Percentiles rank a stretch among this genome's conserved stretches.
Conservation (phyloP, 805 yeast species). For the Cyberlindnera mississippiensis region DNA sequence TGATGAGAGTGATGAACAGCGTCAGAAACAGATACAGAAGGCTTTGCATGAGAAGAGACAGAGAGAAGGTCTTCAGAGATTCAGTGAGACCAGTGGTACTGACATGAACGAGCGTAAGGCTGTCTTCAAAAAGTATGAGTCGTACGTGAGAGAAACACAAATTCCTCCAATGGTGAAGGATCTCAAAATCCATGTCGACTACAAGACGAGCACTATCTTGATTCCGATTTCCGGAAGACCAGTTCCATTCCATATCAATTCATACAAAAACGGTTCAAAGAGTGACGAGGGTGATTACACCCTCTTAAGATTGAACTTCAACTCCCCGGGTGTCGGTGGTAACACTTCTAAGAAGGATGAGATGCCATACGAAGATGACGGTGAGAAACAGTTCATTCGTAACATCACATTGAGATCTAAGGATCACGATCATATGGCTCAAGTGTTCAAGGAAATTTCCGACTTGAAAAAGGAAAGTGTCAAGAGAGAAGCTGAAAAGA, state of each 20-base stretch:
- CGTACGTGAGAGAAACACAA: conserved; percentile 90
- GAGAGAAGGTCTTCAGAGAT: conserved; percentile 80
- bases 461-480: conserved; percentile 90
- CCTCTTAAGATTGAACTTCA: conserved; percentile 83
- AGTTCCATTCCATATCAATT: conserved; percentile 93
- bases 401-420: conserved; percentile 84
- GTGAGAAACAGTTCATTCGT: conserved; percentile 82
- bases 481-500: conserved; percentile 85
- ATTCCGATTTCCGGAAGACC: conserved; percentile 94
- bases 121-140: conserved; percentile 89
- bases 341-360: conserved; percentile 66
- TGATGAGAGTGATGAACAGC: conserved; percentile 74
- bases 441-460: conserved; percentile 82
- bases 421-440: conserved; percentile 87
- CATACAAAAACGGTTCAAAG: conserved; percentile 91
- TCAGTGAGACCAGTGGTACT: conserved; percentile 72
- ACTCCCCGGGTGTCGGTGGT: conserved; percentile 87
- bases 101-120: conserved; percentile 56
- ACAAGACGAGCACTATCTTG: conserved; percentile 81
- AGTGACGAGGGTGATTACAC: conserved; percentile 96
- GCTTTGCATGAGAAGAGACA: conserved; percentile 82
- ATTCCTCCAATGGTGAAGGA: conserved; percentile 82
- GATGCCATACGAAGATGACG: conserved; percentile 85
- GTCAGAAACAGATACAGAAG: conserved; percentile 77
- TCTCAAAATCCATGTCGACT: conserved; percentile 81